phyloP scores from a whole-genome alignment of 2,329 filamentous ascomycete species.

The Colletotrichum tropicicola region DNA sequence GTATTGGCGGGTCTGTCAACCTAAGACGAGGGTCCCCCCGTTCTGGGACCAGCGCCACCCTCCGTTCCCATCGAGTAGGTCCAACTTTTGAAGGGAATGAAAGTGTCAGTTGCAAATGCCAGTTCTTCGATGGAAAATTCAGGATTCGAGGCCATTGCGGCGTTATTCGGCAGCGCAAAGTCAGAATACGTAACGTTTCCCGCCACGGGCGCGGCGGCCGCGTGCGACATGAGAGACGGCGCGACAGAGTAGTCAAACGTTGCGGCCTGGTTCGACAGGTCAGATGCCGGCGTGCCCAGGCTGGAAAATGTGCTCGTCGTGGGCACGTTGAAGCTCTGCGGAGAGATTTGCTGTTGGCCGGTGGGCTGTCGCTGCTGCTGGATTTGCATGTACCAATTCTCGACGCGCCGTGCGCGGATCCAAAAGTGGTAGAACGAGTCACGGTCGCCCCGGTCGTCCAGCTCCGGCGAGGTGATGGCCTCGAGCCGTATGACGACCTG shows the following conservation, averaged over 20 bases:
- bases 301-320: background rate
- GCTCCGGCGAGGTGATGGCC: conserved; percentile 28
- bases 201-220: background rate
- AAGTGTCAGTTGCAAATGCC: conserved; percentile 4
- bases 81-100: conserved; percentile 23
- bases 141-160: background rate
- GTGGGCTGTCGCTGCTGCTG: background rate
- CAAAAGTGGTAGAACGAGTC: conserved; percentile 37
- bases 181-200: background rate
- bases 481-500: conserved; percentile 40
- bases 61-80: background rate
- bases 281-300: background rate
- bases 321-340: background rate
- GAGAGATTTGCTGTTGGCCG: background rate
- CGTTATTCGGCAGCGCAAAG: background rate
- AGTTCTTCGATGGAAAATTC: background rate
- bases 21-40: no score
- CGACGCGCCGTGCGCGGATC: conserved; percentile 21
- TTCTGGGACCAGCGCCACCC: no score
- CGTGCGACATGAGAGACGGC: conserved; percentile 1
- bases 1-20: no score
- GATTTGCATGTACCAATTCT: conserved; percentile 21
- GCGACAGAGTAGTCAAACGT: background rate
- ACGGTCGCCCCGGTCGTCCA: conserved; percentile 26
- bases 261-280: background rate